These are phyloP conservation scores for Termitomyces sp. DNA, from an alignment of 768 basidiomycete genomes.

Conservation along the genomic window DNA sequence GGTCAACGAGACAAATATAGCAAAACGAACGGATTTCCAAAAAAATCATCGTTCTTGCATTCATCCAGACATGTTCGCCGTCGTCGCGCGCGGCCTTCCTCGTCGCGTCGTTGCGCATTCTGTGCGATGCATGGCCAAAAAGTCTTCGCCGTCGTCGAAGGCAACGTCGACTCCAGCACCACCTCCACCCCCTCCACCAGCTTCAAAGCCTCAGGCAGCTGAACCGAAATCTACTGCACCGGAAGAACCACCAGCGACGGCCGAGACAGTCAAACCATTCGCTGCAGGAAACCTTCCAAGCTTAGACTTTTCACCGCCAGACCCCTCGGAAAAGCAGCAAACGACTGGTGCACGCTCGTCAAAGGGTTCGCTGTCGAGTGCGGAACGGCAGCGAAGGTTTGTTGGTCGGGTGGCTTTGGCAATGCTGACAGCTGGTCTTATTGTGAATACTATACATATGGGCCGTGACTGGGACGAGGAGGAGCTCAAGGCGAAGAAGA, in stretches of 20 bases:
- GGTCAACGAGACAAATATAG: slow-evolving; percentile 6
- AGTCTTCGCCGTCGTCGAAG: background rate
- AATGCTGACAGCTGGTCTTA: slow-evolving; percentile 50
- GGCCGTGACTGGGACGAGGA: slow-evolving; percentile 77
- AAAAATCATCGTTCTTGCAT: background rate
- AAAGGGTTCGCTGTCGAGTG: slow-evolving; percentile 71
- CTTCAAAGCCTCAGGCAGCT: slow-evolving; percentile 6
- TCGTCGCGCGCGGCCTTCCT: slow-evolving; percentile 10
- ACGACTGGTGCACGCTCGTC: slow-evolving; percentile 76
- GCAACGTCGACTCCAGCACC: background rate
- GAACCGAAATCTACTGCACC: slow-evolving; percentile 11
- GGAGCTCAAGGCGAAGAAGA: slow-evolving; percentile 59
- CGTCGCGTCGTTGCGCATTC: slow-evolving; percentile 11
- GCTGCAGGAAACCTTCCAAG: slow-evolving; percentile 34
- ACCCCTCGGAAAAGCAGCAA: slow-evolving; percentile 35
- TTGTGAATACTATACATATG: slow-evolving; percentile 55
- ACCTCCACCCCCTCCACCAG: slow-evolving; percentile 7
- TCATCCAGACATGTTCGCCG: slow-evolving; percentile 10
- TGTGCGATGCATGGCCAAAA: slow-evolving; percentile 13
- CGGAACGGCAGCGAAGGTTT: slow-evolving; percentile 63
- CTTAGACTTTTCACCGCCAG: slow-evolving; percentile 62
- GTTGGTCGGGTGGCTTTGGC: slow-evolving; percentile 52
- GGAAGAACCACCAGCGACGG: slow-evolving; percentile 6
- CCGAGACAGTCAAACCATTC: slow-evolving; percentile 18
- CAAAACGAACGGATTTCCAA: slow-evolving; percentile 3